Conservation (phyloP, 2,329 filamentous ascomycete species). For the Aspergillus uvarum region DNA sequence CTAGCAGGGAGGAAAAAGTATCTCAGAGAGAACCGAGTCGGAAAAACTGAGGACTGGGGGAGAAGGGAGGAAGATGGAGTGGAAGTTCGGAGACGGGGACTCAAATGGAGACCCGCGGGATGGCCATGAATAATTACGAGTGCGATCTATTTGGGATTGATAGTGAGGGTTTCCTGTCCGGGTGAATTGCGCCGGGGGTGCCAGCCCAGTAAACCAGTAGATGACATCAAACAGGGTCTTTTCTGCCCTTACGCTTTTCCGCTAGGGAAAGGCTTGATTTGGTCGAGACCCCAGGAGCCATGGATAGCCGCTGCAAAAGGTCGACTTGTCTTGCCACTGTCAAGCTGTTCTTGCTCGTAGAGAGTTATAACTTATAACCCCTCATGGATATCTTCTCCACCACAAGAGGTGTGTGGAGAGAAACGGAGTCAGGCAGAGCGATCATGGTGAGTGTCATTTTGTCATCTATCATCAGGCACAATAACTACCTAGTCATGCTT, state of each 20-base stretch:
- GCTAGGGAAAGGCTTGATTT: neutral
- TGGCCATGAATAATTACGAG: neutral
- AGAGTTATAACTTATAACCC: neutral
- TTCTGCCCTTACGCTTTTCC: neutral
- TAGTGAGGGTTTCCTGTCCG: neutral
- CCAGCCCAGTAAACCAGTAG: neutral
- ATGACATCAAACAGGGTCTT: conserved; percentile 8
- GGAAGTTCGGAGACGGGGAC: neutral
- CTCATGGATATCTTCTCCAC: neutral
- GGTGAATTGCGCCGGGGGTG: neutral
- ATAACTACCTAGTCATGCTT: neutral
- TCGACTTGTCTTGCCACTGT: neutral
- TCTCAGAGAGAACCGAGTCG: no score
- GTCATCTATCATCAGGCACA: neutral
- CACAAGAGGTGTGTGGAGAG: neutral
- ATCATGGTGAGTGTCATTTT: neutral
- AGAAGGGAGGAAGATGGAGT: neutral
- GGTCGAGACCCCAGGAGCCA: neutral
- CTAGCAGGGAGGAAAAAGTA: no score
- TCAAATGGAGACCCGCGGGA: neutral
- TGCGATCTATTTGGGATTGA: neutral
- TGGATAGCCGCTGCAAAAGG: neutral
- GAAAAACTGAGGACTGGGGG: neutral
- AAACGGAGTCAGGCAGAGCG: neutral
- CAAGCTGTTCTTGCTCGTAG: neutral